Evolutionary conservation across 805 yeast species (phyloP).

Genomic region (Saccharomycopsis fermentans): DNA sequence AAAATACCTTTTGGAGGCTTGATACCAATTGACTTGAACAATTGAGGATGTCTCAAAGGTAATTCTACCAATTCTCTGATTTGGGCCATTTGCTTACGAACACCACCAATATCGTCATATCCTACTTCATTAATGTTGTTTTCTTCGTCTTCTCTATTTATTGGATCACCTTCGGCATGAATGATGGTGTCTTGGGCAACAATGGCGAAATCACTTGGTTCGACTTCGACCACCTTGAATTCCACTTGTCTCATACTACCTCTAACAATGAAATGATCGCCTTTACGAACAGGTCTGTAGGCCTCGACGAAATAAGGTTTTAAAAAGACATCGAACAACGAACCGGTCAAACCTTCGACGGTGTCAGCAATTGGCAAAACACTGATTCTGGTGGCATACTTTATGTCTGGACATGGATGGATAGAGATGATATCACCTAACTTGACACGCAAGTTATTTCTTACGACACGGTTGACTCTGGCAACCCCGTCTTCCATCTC

Average conservation of each 20-base stretch:
- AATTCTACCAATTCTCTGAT: constrained; percentile 96
- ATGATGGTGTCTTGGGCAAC: constrained; percentile 97
- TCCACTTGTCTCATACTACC: constrained; percentile 99
- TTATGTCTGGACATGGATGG: constrained; percentile 96
- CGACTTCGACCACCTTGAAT: constrained; percentile 96
- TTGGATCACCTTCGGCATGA: constrained; percentile 98
- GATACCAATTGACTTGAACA: constrained; percentile 95
- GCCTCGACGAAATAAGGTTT: constrained; percentile 99
- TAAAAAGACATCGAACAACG: constrained; percentile 87
- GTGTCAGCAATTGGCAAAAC: constrained; percentile 97
- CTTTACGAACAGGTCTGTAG: constrained; percentile 96
- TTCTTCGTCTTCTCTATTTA: constrained; percentile 96
- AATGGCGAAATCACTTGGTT: constrained; percentile 93
- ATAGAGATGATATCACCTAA: constrained; percentile 86
- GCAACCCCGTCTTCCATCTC: constrained; percentile 94
- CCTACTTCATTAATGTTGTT: constrained; percentile 95
- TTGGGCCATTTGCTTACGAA: constrained; percentile 99
- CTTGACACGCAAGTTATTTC: constrained; percentile 89
- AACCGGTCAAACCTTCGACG: constrained; percentile 95
- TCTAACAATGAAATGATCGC: constrained; percentile 90
- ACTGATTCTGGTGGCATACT: constrained; percentile 89
- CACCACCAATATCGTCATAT: constrained; percentile 98
- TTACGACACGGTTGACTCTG: constrained; percentile 87
- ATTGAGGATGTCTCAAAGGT: constrained; percentile 96
- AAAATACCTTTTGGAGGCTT: constrained; percentile 98